These are phyloP conservation scores for Triticum turgidum DNA, from an alignment of 176 grass and related monocot species.

Conservation along the genomic window DNA sequence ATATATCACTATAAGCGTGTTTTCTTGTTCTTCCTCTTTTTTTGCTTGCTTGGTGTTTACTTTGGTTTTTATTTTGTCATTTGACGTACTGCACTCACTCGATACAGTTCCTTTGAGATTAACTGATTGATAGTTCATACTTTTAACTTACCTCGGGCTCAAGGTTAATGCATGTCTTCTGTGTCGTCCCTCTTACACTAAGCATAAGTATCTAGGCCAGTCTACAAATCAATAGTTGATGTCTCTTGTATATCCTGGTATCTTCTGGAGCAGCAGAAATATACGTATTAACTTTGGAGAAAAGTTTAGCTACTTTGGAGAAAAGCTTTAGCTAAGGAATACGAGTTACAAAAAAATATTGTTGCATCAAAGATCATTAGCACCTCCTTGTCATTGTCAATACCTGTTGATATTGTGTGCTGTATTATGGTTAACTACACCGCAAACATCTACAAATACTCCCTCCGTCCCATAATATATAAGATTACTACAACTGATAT, in stretches of 20 bases:
- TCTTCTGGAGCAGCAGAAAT: not conserved
- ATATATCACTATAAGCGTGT: conserved; percentile 19
- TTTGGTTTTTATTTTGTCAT: not conserved
- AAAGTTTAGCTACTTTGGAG: not conserved
- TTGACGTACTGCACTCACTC: not conserved
- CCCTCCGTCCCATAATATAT: too few relatives aligned
- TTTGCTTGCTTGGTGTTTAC: conserved; percentile 5
- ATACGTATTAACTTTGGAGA: not conserved
- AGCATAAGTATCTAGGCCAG: not conserved
- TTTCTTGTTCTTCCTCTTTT: conserved; percentile 20
- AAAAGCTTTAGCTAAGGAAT: not conserved
- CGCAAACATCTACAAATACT: not conserved
- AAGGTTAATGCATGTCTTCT: not conserved
- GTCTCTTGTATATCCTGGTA: not conserved
- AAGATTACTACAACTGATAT: too few relatives aligned
- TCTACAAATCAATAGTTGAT: not conserved
- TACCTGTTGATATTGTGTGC: not conserved
- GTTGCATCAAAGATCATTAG: not conserved
- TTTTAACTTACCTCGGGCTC: not conserved
- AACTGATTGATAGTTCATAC: not conserved
- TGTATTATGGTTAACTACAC: not conserved
- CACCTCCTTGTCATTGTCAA: not conserved
- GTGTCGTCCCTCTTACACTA: not conserved
- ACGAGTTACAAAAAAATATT: not conserved
- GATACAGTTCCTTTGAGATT: not conserved